Evolutionary conservation across 2,329 filamentous ascomycete species (phyloP).

Genomic region (Sarocladiaceae sp.): DNA sequence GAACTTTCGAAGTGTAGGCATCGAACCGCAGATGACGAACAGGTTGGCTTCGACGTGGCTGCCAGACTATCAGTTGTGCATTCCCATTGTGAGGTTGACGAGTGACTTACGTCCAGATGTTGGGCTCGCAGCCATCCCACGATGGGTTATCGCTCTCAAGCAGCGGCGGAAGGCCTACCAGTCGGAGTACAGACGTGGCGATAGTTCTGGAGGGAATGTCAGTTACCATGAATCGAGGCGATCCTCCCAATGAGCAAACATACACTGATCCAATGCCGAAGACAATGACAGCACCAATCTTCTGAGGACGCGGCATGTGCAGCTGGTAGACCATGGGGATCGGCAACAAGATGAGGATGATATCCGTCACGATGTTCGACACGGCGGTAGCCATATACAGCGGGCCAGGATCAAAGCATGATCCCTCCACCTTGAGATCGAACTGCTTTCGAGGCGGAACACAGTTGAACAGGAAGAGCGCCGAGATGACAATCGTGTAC

Average conservation of each 20-base stretch:
- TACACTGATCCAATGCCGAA: constrained; percentile 34
- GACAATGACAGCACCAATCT: constrained; percentile 33
- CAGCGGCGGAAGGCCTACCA: constrained; percentile 18
- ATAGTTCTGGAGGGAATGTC: constrained; percentile 19
- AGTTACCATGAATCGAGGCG: background rate
- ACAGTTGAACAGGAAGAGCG: constrained; percentile 16
- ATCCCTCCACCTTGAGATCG: constrained; percentile 21
- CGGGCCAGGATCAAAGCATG: constrained; percentile 34
- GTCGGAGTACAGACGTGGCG: constrained; percentile 24
- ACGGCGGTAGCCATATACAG: constrained; percentile 43
- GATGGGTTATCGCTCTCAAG: constrained; percentile 20
- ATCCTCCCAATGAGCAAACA: background rate
- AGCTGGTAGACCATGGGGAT: constrained; percentile 36
- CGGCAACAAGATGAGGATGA: constrained; percentile 38
- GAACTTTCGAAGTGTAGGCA: constrained; percentile 31
- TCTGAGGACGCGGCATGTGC: constrained; percentile 38
- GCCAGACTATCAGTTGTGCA: background rate
- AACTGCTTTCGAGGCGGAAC: constrained; percentile 15
- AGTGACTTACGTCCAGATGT: constrained; percentile 20
- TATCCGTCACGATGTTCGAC: constrained; percentile 39
- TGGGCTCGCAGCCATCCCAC: constrained; percentile 22
- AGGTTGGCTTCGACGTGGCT: constrained; percentile 32
- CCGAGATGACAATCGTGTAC: constrained; percentile 20
- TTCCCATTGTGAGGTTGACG: constrained; percentile 7
- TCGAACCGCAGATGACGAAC: constrained; percentile 32